Evolutionary conservation across 139 green algal genomes (phyloP), one percentile per base, ranked within the genome.

Genomic region (Coelastrella sp.): DNA sequence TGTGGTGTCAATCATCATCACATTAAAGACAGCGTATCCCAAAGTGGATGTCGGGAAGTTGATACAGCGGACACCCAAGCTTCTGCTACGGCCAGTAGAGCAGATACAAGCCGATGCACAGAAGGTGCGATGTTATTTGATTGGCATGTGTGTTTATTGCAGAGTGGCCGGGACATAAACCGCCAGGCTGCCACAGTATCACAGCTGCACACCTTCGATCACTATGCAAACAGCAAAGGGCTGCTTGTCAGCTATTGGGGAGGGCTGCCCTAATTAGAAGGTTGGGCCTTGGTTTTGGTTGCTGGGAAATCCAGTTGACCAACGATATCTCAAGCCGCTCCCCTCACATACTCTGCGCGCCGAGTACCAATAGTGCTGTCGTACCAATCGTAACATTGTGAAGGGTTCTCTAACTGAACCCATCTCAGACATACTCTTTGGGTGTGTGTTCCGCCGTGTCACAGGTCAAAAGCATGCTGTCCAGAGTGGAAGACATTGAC

Each of bases 401-500:
- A 10, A 68, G 10, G 61, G 61, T 10, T 10, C 17, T 7, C 10
- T n/a, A 75, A 8, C 6, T 19, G 10, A 23, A 5, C 5, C 5
- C 68, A 75, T 75, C 5, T 75, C 10, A 13, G 22, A 32, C 17
- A 20, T 7, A 68, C 61, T 17, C 61, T 17, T 17, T 17, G 61
- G 10, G 7, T 68, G 61, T 10, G 7, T 68, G 61, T 68, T 7
- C 61, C 10, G 61, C 61, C 14, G 3, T 68, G 4, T 76, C 58
- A 3, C 91, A 95, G 93, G 82, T 93, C 2, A 74, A 87, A 14
- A 19, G 66, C 7, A 73, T 95, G 87, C 83, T 95, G 81, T 84
- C 87, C 54, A 59, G n/a, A 7, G 76, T 91, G 0, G 57, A 92
- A 58, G 81, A 92, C 77, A 60, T 92, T n/a, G 90, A 92, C 71